Conservation (phyloP, 257 asterid species). For the Thymus mandschuricus region DNA sequence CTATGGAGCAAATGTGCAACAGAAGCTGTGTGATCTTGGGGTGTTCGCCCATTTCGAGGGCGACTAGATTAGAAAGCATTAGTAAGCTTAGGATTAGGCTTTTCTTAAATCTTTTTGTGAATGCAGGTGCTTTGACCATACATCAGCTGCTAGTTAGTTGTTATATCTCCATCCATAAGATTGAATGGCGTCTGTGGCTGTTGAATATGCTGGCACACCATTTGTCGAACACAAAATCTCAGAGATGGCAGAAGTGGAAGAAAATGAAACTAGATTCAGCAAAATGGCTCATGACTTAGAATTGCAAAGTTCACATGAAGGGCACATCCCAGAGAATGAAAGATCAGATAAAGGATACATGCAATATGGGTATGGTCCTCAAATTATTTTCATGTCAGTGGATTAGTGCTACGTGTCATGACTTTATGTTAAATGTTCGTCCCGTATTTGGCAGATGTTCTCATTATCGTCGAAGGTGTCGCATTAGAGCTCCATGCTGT, state of each 20-base stretch:
- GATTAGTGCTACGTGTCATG: conserved; percentile 11
- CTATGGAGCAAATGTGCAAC: conserved; percentile 63
- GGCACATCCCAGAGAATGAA: conserved; percentile 31
- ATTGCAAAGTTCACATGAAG: conserved; percentile 38
- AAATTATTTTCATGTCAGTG: conserved; percentile 4
- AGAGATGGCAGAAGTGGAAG: conserved; percentile 29
- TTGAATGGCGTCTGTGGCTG: conserved; percentile 57
- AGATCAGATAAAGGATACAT: conserved; percentile 61
- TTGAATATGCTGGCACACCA: conserved; percentile 43
- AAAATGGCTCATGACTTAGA: conserved; percentile 31
- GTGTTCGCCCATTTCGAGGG: conserved; percentile 68
- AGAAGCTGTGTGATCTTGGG: conserved; percentile 62
- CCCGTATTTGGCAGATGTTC: conserved; percentile 57
- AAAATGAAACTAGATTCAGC: conserved; percentile 30
- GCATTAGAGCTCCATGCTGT: conserved; percentile 87
- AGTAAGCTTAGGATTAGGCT: conserved; percentile 50
- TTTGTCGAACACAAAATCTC: conserved; percentile 36
- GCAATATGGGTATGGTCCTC: conserved; percentile 68
- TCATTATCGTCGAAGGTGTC: conserved; percentile 87
- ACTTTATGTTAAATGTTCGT: conserved; percentile 23
- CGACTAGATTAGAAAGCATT: conserved; percentile 51
- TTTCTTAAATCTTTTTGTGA: conserved; percentile 58
- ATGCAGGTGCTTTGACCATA: conserved; percentile 69
- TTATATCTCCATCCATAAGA: conserved; percentile 36
- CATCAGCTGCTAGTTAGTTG: conserved; percentile 43